Evolutionary conservation across 371 early-diverging fungal genomes (phyloP), one percentile per base, ranked within the genome.

Genomic region (Mortierella sp.): DNA sequence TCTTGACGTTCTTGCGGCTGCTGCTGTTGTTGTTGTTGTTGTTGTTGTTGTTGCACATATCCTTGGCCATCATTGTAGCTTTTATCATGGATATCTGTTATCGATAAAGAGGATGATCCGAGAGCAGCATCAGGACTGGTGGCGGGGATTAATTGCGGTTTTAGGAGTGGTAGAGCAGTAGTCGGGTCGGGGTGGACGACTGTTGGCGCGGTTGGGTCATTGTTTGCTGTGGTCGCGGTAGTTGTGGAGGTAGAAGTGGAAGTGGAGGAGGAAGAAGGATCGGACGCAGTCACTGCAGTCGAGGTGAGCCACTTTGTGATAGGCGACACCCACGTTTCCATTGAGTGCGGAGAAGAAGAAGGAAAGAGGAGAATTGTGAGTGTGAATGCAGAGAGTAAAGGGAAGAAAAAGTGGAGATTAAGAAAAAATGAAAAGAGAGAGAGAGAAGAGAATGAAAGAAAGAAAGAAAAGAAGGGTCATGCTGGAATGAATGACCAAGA

Each of bases 251-350:
- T 10, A 9, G 38, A 34, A 34, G 34, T 13, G 57, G 34, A 8
- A 14, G 21, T 10, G 45, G 48, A 48, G 57, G 68, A 44, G 34
- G 55, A 38, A 55, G 54, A 19, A 44, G 74, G 34, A 47, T 34
- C 54, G 38, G 50, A 71, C 58, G 76, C 54, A 45, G 70, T 54
- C 50, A 73, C 75, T 26, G 63, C 19, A 19, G 60, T 48, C 24
- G 54, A 31, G 48, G 74, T 54, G 31, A 84, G 70, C 84, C 84
- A 84, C 19, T 77, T 80, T 28, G 80, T 57, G 74, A 84, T 34
- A 14, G 80, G 77, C 31, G 80, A 78, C 31, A 80, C 72, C 78
- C 80, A 80, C 45, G 80, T 42, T 55, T 78, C 84, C 84, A 84
- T 84, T 19, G 57, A 21, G 54, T n/a, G 38, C 2, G 28, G 21